Percentiles rank a stretch among this genome's conserved stretches.
Conservation (phyloP, 2,329 filamentous ascomycete species). For the Truncatella angustata region DNA sequence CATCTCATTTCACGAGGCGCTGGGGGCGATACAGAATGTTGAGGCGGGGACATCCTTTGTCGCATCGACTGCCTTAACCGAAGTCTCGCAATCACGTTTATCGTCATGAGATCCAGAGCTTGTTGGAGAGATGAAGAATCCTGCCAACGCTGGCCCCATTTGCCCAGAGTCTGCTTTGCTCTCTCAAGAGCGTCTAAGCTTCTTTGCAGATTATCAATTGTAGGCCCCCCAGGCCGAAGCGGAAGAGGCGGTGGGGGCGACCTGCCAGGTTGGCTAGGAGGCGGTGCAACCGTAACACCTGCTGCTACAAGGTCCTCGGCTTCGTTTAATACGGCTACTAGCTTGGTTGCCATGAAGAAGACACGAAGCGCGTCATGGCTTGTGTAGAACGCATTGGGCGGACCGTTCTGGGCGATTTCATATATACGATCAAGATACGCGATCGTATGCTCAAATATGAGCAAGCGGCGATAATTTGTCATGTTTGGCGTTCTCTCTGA, state of each 20-base stretch:
- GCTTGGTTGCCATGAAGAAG: constrained; percentile 69
- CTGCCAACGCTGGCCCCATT: constrained; percentile 60
- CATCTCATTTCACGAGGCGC: constrained; percentile 38
- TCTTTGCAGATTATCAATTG: constrained; percentile 51
- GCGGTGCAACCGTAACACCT: constrained; percentile 43
- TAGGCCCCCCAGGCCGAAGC: constrained; percentile 36
- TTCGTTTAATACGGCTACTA: constrained; percentile 59
- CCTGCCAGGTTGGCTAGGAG: constrained; percentile 42
- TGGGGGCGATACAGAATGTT: constrained; percentile 23
- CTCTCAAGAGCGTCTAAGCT: constrained; percentile 55
- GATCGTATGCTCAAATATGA: constrained; percentile 85
- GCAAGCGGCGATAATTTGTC: constrained; percentile 70
- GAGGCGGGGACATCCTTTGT: constrained; percentile 32
- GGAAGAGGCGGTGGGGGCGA: constrained; percentile 54
- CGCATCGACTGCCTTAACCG: constrained; percentile 35
- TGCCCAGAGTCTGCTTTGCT: constrained; percentile 51
- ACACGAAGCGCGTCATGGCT: constrained; percentile 86
- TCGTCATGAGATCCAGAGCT: constrained; percentile 51
- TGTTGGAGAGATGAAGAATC: constrained; percentile 52
- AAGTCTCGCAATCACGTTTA: constrained; percentile 42
- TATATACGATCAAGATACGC: constrained; percentile 77
- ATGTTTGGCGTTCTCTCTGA: constrained; percentile 71
- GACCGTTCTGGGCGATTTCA: constrained; percentile 59
- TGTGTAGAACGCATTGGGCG: constrained; percentile 68
- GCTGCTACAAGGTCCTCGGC: constrained; percentile 56